Conservation (phyloP, 768 basidiomycete species). For the Hypholoma sublateritium region DNA sequence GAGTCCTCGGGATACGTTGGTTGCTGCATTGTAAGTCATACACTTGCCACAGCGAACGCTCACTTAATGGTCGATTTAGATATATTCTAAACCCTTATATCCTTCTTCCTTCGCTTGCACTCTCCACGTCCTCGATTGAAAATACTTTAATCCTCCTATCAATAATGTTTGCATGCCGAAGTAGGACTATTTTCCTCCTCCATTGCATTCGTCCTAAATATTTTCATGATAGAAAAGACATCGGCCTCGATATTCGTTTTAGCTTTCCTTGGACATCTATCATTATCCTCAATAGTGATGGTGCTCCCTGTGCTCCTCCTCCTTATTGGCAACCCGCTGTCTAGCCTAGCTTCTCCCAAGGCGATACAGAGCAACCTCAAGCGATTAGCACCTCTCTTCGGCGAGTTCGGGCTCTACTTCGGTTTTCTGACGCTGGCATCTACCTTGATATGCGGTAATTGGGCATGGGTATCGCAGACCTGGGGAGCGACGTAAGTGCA, state of each 20-base stretch:
- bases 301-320: conserved; percentile 68
- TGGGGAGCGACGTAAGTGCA: conserved; percentile 80
- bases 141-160: conserved; percentile 68
- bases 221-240: conserved; percentile 45
- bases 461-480: conserved; percentile 71
- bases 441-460: conserved; percentile 57
- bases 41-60: neutral
- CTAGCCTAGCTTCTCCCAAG: conserved; percentile 65
- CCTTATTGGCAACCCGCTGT: conserved; percentile 58
- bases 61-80: conserved; percentile 37
- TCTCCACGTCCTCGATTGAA: conserved; percentile 83
- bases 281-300: conserved; percentile 68
- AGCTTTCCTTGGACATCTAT: conserved; percentile 71
- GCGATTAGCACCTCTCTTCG: conserved; percentile 35
- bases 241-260: conserved; percentile 63
- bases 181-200: conserved; percentile 31
- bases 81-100: conserved; percentile 92
- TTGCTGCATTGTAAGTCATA: conserved; percentile 64
- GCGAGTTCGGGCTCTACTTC: conserved; percentile 54
- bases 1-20: conserved; percentile 54
- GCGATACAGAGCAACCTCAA: conserved; percentile 29
- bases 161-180: conserved; percentile 69
- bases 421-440: conserved; percentile 47
- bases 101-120: conserved; percentile 73
- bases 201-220: neutral